A percentile compares a stretch with the other conserved stretches of the same genome.
phyloP scores from a whole-genome alignment of 176 grass and related monocot genomes.

The Zizania latifolia region DNA sequence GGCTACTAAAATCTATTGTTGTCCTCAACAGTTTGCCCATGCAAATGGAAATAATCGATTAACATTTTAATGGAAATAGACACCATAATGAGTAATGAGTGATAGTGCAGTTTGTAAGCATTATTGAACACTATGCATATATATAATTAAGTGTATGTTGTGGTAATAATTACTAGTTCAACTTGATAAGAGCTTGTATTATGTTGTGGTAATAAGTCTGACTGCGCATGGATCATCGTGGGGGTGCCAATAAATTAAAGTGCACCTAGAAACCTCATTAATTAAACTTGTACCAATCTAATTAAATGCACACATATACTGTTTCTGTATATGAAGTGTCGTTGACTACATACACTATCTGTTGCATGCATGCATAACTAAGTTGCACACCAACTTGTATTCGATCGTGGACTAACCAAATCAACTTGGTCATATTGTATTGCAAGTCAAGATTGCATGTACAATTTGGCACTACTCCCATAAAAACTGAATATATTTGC shows the following conservation, averaged over 20 bases:
- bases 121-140: not conserved
- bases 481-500: no score
- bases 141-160: not conserved
- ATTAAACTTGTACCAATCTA: no score
- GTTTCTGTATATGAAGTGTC: not conserved
- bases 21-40: not conserved
- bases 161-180: not conserved
- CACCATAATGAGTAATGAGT: not conserved
- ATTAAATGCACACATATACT: not conserved
- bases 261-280: no score
- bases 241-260: no score
- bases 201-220: no score
- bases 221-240: no score
- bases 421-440: no score
- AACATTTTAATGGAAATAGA: not conserved
- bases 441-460: no score
- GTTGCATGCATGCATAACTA: not conserved
- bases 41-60: not conserved
- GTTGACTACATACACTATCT: not conserved
- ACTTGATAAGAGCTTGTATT: not conserved
- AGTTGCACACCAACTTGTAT: not conserved
- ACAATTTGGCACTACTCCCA: no score
- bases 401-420: not conserved
- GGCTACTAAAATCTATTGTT: not conserved
- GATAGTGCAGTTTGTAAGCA: not conserved